These are phyloP conservation scores for Monosporascus ibericus DNA, from an alignment of 2,329 filamentous ascomycete genomes.

Conservation along the genomic window DNA sequence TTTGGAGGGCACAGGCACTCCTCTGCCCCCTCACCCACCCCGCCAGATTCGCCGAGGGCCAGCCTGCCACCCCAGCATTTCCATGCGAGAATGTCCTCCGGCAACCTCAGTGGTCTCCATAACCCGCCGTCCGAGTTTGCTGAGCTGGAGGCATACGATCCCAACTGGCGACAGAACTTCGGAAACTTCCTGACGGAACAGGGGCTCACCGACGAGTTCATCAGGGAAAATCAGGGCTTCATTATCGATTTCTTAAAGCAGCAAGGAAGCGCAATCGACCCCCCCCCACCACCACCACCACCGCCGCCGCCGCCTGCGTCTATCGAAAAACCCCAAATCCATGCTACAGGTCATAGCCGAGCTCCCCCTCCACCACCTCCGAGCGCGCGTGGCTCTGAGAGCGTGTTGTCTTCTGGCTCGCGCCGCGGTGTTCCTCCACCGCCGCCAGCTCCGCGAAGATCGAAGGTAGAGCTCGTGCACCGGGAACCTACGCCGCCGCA, in stretches of 20 bases:
- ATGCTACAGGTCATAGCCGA: slow-evolving; percentile 25
- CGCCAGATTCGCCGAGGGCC: slow-evolving; percentile 49
- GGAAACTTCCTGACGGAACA: slow-evolving; percentile 57
- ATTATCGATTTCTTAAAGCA: slow-evolving; percentile 59
- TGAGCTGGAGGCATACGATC: slow-evolving; percentile 58
- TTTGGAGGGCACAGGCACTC: slow-evolving; percentile 57
- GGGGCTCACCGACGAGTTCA: slow-evolving; percentile 60
- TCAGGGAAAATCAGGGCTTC: slow-evolving; percentile 62
- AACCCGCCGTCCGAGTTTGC: slow-evolving; percentile 50
- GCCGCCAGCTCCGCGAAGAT: slow-evolving; percentile 56
- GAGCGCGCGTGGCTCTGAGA: slow-evolving; percentile 23
- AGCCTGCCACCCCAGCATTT: slow-evolving; percentile 29
- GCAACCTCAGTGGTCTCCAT: slow-evolving; percentile 38
- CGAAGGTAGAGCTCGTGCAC: slow-evolving; percentile 40
- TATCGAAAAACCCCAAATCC: slow-evolving; percentile 20
- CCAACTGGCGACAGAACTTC: slow-evolving; percentile 59
- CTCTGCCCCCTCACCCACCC: slow-evolving; percentile 48
- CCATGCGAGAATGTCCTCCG: slow-evolving; percentile 32
- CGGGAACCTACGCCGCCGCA: slow-evolving; percentile 55
- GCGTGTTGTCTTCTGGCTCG: slow-evolving; percentile 28
- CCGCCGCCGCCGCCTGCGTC: slow-evolving; percentile 28
- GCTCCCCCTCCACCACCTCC: slow-evolving; percentile 34
- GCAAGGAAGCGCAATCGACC: slow-evolving; percentile 39
- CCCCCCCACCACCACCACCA: slow-evolving; percentile 45
- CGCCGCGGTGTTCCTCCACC: slow-evolving; percentile 43